These are phyloP conservation scores for Graphilbum fragrans DNA, from an alignment of 2,329 filamentous ascomycete genomes.

Conservation along the genomic window DNA sequence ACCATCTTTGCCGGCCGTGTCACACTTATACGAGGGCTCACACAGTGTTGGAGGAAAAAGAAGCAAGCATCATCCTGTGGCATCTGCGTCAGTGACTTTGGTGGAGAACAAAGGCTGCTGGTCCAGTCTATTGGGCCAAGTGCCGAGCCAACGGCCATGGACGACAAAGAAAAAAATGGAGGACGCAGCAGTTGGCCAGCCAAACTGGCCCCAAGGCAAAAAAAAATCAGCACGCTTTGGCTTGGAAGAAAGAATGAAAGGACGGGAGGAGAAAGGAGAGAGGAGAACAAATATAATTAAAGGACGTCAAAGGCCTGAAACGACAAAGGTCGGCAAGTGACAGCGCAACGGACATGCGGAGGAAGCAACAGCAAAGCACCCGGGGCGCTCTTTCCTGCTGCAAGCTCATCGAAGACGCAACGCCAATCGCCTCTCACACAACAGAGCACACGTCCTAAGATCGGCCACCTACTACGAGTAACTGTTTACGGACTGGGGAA, in stretches of 20 bases:
- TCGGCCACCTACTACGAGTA: too few relatives aligned
- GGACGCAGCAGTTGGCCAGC: neutral
- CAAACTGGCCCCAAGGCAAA: neutral
- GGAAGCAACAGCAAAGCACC: too few relatives aligned
- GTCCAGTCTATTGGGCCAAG: slow-evolving; percentile 6
- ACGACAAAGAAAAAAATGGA: slow-evolving; percentile 7
- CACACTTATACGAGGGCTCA: too few relatives aligned
- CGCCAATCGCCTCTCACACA: too few relatives aligned
- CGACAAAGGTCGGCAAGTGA: too few relatives aligned
- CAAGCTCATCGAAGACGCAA: too few relatives aligned
- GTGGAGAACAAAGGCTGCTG: slow-evolving; percentile 9
- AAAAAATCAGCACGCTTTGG: neutral
- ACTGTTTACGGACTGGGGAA: too few relatives aligned
- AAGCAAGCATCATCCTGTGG: slow-evolving; percentile 4
- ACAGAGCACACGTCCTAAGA: too few relatives aligned
- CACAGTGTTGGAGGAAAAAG: neutral
- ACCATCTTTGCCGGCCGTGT: neutral
- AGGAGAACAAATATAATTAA: neutral
- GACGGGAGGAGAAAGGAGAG: neutral
- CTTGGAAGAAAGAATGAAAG: neutral
- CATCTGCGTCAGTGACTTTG: neutral
- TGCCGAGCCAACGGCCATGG: slow-evolving; percentile 8
- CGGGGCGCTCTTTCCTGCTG: too few relatives aligned
- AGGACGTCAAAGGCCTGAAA: neutral
- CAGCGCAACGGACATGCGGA: too few relatives aligned